Evolutionary conservation across 2,329 filamentous ascomycete species (phyloP), one percentile per base, ranked within the genome.

Genomic region (Beauveria varroae): DNA sequence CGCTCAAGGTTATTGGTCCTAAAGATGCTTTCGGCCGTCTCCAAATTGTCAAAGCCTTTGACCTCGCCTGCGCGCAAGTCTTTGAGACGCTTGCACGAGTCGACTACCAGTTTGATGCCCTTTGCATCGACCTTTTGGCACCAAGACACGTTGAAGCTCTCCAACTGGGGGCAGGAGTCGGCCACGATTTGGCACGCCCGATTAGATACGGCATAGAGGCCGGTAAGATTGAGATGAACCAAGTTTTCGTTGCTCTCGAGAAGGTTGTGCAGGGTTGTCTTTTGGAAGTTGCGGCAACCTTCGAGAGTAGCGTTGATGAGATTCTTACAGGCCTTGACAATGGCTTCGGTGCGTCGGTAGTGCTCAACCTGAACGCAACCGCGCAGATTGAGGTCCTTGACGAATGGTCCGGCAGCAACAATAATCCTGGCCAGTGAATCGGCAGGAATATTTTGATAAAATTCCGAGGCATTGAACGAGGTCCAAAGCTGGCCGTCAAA

Each of bases 401-500:
- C 86, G 68, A 98, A 99, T 0, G 93, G 91, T 0, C 93, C 95
- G 1, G 92, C 91, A 3, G 86, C 82, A 1, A 86, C 85, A 69
- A 98, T 92, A 64, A 98, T 92, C 69, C 89, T 91, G 61, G 92
- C 85, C 53, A 99, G 77, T 0, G 90, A 90, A 65, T 90, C 86
- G 24, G 89, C 90, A 0, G 93, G 88, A 65, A 98, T 98, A 57
- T 92, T 85, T 65, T 83, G 84, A 71, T 98, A 97, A 73, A 93
- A 98, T 55, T 90, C 86, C 8, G 91, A 88, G 2, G 90, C 86
- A 72, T 98, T 92, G 54, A 98, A 82, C 47, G 83, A 85, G 3
- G 86, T 87, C 95, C 95, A 99, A 18, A 98, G 77, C 75, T 99
- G 95, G 2, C 95, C 95, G 72, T 99, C 93, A 68, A 93, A 96